Evolutionary conservation across 306 rosid genomes (phyloP).

Genomic region (Delonix regia): DNA sequence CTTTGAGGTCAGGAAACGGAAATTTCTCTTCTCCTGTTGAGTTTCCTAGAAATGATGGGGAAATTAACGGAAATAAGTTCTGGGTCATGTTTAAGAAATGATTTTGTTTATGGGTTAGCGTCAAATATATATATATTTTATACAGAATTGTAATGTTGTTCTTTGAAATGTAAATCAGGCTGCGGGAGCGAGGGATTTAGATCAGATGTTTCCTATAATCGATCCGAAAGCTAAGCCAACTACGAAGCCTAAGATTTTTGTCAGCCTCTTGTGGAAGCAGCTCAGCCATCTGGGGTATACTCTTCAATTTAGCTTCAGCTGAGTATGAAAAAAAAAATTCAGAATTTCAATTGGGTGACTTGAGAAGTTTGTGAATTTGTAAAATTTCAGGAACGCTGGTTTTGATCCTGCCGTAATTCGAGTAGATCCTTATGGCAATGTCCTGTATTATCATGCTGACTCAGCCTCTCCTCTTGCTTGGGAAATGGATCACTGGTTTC

Average conservation of each 20-base stretch:
- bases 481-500: conserved; percentile 99
- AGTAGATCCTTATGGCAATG: conserved; percentile 87
- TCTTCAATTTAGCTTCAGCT: conserved; percentile 27
- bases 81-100: conserved; percentile 17
- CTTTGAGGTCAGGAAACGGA: too few relatives aligned
- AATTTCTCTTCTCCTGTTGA: background rate
- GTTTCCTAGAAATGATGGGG: background rate
- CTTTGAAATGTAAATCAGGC: conserved; percentile 45
- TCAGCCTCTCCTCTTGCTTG: conserved; percentile 96
- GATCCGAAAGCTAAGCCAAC: conserved; percentile 83
- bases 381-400: conserved; percentile 82
- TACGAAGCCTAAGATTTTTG: conserved; percentile 72
- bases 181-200: conserved; percentile 56
- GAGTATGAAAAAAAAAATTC: background rate
- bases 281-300: conserved; percentile 88
- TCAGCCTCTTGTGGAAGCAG: conserved; percentile 88
- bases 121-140: background rate
- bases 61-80: background rate
- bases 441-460: conserved; percentile 89
- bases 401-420: conserved; percentile 93
- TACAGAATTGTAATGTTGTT: background rate
- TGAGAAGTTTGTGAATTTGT: conserved; percentile 4
- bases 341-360: background rate
- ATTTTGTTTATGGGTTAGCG: background rate
- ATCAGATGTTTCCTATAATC: conserved; percentile 67